phyloP scores from a whole-genome alignment of 768 basidiomycete genomes.

The Termitomyces bulborhizus region DNA sequence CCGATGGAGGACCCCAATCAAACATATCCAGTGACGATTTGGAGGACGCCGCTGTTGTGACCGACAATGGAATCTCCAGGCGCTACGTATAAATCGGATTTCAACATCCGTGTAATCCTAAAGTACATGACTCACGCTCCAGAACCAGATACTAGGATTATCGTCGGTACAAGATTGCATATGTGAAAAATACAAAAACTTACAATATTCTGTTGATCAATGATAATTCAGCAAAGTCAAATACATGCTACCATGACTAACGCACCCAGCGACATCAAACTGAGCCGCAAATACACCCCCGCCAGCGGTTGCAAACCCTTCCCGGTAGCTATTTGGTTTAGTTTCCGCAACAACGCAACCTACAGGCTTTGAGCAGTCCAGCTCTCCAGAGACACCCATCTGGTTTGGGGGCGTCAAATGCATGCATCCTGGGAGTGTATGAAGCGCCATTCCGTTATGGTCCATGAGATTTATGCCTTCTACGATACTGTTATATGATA shows the following conservation, averaged over 20 bases:
- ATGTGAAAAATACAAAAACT: slow-evolving; percentile 2
- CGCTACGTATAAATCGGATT: slow-evolving; percentile 25
- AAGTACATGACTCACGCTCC: slow-evolving; percentile 28
- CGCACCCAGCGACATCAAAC: slow-evolving; percentile 43
- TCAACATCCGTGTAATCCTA: neutral
- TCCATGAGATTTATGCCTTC: slow-evolving; percentile 75
- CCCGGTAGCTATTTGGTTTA: slow-evolving; percentile 55
- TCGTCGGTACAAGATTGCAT: neutral
- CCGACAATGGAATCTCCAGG: slow-evolving; percentile 29
- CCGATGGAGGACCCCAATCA: slow-evolving; percentile 38
- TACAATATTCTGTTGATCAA: slow-evolving; percentile 20
- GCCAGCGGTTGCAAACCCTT: slow-evolving; percentile 58
- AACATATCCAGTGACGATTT: slow-evolving; percentile 27
- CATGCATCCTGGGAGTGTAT: slow-evolving; percentile 46
- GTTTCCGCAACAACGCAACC: slow-evolving; percentile 67
- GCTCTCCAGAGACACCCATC: slow-evolving; percentile 45
- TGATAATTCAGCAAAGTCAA: neutral
- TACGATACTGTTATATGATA: slow-evolving; percentile 49
- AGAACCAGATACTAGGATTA: slow-evolving; percentile 36
- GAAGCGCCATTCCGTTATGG: slow-evolving; percentile 74
- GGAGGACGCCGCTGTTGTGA: slow-evolving; percentile 18
- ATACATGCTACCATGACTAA: neutral
- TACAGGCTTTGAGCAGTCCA: slow-evolving; percentile 49
- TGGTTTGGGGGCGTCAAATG: slow-evolving; percentile 30
- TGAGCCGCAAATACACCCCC: slow-evolving; percentile 79